Base-by-base conservation (phyloP, 2,329 filamentous ascomycete genomes). In the Trichoderma sp. region DNA sequence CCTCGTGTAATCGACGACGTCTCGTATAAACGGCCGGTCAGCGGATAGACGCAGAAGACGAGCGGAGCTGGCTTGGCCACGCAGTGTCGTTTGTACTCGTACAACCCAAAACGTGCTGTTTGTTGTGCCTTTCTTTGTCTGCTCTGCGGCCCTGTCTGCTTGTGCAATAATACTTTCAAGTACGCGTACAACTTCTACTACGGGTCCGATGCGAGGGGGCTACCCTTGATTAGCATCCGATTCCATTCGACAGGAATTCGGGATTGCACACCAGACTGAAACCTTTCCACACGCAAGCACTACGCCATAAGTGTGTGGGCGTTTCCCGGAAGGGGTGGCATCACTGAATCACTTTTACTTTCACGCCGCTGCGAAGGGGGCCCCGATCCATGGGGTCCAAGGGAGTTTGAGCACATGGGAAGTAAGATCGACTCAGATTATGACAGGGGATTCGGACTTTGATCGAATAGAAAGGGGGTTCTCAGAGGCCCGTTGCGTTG, bases 401-500 rank as follows among this genome's bases (percentile, higher is more conserved):
- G 57, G 32, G 64, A 30, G 26, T 53, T 59, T 66, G 62, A 58
- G 67, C 73, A 73, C 72, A 74, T 73, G 73, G 66, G 62, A 74
- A 74, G 73, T 73, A 61, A 74, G 73, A 74, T 74, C 71, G 73
- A 73, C 71, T 71, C 71, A 74, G 73, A 74, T 73, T 68, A 57
- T 50, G 63, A 68, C 61, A 47, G 68, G 68, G 68, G 59, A 65
- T 68, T 68, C 66, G 66, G 66, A 43, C 28, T 68, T 68, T 61
- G 61, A 34, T 17, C 39, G 12, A 61, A 15, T 11, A 12, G 20
- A 58, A 32, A 43, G 28, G 28, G 43, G 53, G 34, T 7, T 17
- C 23, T 6, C 4, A 28, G 26, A 32, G 28, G 64, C 17, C 62
- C 32, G 50, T 34, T 55, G 32, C 50, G 32, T 32, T 30, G 61